phyloP scores from a whole-genome alignment of 768 basidiomycete species.

The Tulasnella sp. region DNA sequence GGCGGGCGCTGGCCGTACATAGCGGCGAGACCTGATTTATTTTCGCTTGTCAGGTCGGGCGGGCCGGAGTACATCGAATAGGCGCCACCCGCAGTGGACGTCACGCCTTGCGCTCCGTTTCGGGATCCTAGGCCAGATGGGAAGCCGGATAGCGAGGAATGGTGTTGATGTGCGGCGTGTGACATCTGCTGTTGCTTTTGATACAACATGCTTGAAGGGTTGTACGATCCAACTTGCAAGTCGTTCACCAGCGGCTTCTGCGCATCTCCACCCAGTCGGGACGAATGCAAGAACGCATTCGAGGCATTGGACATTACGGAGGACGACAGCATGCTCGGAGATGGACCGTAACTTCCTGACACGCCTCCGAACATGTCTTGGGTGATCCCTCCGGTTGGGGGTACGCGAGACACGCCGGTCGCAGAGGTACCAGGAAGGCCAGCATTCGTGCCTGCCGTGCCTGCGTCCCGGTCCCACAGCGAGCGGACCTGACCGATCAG shows the following conservation, averaged over 20 bases:
- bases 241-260: neutral
- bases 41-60: neutral
- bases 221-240: constrained; percentile 6
- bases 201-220: neutral
- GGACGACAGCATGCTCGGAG: constrained; percentile 1
- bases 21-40: constrained; percentile 46
- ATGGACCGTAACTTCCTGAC: constrained; percentile 6
- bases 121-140: neutral
- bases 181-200: constrained; percentile 4
- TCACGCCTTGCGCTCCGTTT: neutral
- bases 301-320: constrained; percentile 6
- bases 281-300: constrained; percentile 10
- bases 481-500: constrained; percentile 64
- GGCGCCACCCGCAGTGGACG: neutral
- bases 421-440: neutral
- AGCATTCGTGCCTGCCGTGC: neutral
- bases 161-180: neutral
- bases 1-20: constrained; percentile 26
- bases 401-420: neutral
- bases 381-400: neutral
- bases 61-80: constrained; percentile 8
- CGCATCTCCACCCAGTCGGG: neutral
- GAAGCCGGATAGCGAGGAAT: constrained; percentile 4
- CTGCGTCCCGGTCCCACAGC: constrained; percentile 61
- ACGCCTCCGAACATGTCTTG: constrained; percentile 32